Percentiles rank a stretch among this genome's conserved stretches.
Conservation (phyloP, 2,329 filamentous ascomycete species). For the Clonostachys sp. region DNA sequence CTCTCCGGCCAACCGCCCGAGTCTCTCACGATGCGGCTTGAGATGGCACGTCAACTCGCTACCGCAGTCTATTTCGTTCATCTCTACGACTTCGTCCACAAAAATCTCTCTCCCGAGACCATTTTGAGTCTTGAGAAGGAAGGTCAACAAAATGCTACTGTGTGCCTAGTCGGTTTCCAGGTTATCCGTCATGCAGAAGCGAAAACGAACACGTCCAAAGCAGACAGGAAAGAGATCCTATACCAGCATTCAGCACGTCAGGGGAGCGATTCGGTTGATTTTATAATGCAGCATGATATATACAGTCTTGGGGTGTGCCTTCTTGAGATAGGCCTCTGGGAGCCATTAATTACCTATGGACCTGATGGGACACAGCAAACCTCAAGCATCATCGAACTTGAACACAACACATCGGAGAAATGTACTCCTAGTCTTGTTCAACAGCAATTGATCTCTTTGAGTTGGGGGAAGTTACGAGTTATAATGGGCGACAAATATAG, state of each 20-base stretch:
- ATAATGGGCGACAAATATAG: conserved; percentile 22
- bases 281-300: conserved; percentile 49
- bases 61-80: conserved; percentile 20
- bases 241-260: conserved; percentile 46
- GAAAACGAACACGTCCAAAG: conserved; percentile 1
- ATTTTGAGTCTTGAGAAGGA: not conserved
- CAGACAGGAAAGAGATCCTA: conserved; percentile 11
- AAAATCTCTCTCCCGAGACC: conserved; percentile 24
- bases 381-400: not conserved
- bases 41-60: not conserved
- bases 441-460: not conserved
- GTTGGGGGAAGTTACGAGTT: conserved; percentile 1
- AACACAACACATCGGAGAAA: not conserved
- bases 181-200: conserved; percentile 5
- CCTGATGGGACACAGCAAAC: not conserved
- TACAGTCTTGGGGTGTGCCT: conserved; percentile 28
- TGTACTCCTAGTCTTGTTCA: too few species aligned
- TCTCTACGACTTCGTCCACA: conserved; percentile 38
- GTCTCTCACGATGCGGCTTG: conserved; percentile 3
- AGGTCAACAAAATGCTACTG: not conserved
- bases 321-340: not conserved
- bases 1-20: not conserved
- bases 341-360: not conserved
- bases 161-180: conserved; percentile 6
- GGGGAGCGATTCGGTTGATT: conserved; percentile 23